Percentiles rank a stretch among this genome's conserved stretches.
Conservation (phyloP, 345 rosid species). For the Acer negundo region DNA sequence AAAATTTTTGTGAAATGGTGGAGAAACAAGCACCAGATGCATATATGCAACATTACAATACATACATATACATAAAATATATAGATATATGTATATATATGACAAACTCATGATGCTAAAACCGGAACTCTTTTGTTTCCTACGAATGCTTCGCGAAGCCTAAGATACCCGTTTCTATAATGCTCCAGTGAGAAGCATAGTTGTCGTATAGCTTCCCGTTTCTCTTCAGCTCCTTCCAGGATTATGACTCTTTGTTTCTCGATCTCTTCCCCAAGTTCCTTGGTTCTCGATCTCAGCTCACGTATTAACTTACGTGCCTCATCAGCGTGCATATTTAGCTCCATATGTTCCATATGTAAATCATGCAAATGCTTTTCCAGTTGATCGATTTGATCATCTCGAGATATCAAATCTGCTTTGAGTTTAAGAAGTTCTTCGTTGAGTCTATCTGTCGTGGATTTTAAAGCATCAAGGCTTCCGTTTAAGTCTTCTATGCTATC, state of each 20-base stretch:
- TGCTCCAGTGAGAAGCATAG: slow-evolving; percentile 71
- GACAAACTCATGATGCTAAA: slow-evolving; percentile 24
- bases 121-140: slow-evolving; percentile 37
- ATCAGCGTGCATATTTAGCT: slow-evolving; percentile 36
- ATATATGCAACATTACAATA: not conserved
- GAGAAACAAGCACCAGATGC: slow-evolving; percentile 2
- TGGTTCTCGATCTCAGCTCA: slow-evolving; percentile 40
- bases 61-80: not conserved
- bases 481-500: slow-evolving; percentile 35
- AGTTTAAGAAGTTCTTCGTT: slow-evolving; percentile 29
- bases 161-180: slow-evolving; percentile 48
- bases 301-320: slow-evolving; percentile 25
- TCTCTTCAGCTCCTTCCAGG: slow-evolving; percentile 61
- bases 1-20: not conserved
- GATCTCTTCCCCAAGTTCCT: slow-evolving; percentile 50
- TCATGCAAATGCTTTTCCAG: slow-evolving; percentile 49
- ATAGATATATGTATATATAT: not conserved
- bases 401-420: slow-evolving; percentile 35
- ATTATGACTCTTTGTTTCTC: slow-evolving; percentile 45
- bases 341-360: slow-evolving; percentile 52
- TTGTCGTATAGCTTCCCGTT: slow-evolving; percentile 74
- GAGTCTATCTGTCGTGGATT: slow-evolving; percentile 44
- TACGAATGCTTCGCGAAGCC: slow-evolving; percentile 47
- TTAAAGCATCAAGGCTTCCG: slow-evolving; percentile 32
- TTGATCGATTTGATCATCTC: slow-evolving; percentile 42